These are phyloP conservation scores for Saturnispora halmiae DNA, from an alignment of 805 yeast species.

Conservation along the genomic window DNA sequence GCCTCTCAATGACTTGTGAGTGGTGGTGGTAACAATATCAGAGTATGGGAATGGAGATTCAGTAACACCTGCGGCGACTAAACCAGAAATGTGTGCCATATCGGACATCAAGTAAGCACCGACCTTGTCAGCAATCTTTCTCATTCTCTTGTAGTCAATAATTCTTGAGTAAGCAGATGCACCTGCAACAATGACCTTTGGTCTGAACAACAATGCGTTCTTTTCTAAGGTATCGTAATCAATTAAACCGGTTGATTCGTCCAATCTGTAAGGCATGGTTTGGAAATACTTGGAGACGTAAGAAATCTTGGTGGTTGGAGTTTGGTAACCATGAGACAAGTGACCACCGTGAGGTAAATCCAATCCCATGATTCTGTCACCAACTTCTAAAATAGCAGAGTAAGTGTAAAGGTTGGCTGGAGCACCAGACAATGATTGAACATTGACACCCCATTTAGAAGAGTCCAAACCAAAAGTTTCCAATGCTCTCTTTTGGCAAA, in stretches of 20 bases:
- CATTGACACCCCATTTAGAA: conserved; percentile 95
- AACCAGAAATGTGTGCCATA: conserved; percentile 98
- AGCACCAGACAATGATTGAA: conserved; percentile 92
- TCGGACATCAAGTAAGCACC: conserved; percentile 95
- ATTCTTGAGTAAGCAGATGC: conserved; percentile 96
- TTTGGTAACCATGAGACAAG: conserved; percentile 96
- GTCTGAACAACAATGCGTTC: conserved; percentile 87
- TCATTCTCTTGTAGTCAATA: conserved; percentile 94
- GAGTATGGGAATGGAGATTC: conserved; percentile 96
- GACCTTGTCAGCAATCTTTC: conserved; percentile 91
- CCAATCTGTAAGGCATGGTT: conserved; percentile 96
- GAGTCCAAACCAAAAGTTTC: conserved; percentile 75
- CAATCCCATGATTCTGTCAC: conserved; percentile 95
- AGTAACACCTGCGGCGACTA: conserved; percentile 90
- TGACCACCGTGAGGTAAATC: conserved; percentile 99
- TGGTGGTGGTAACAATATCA: conserved; percentile 96
- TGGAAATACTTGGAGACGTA: conserved; percentile 94
- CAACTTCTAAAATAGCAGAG: conserved; percentile 90
- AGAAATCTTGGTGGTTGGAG: conserved; percentile 86
- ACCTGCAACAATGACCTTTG: conserved; percentile 95
- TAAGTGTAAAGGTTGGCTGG: conserved; percentile 97
- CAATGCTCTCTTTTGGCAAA: conserved; percentile 92
- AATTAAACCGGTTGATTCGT: conserved; percentile 85
- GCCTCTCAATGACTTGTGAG: conserved; percentile 97
- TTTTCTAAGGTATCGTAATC: conserved; percentile 93